Evolutionary conservation across 257 asterid genomes (phyloP).

Genomic region (Solanum lycopersicoides): DNA sequence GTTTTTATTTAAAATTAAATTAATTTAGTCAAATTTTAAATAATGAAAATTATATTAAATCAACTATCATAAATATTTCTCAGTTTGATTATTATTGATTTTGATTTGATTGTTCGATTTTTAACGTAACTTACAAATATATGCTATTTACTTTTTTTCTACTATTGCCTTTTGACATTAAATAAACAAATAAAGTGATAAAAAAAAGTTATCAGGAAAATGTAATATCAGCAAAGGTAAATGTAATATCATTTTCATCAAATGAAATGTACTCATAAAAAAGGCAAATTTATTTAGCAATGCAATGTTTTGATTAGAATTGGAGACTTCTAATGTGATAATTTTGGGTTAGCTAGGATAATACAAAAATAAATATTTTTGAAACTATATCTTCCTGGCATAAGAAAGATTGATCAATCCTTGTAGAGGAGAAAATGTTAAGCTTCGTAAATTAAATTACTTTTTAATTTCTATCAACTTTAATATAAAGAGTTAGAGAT

Average conservation of each 20-base stretch:
- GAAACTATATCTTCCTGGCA: background rate
- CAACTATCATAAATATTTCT: background rate
- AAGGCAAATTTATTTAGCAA: too few relatives aligned
- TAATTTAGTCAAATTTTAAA: background rate
- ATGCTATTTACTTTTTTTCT: background rate
- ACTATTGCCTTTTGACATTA: background rate
- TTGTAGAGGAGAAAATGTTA: background rate
- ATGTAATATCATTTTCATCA: background rate
- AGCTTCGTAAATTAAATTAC: background rate
- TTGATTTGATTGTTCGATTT: background rate
- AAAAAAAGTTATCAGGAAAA: background rate
- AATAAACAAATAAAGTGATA: background rate
- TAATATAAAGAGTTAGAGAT: background rate
- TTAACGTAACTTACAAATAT: background rate
- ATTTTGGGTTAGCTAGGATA: background rate
- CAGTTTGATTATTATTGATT: background rate
- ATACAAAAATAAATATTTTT: too few relatives aligned
- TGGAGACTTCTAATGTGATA: background rate
- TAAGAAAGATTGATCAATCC: background rate
- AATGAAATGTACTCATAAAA: background rate
- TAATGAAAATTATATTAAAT: background rate
- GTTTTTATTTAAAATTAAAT: background rate
- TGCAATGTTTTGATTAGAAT: background rate
- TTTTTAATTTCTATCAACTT: too few relatives aligned
- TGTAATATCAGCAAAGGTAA: background rate